Percentiles rank a stretch among this genome's conserved stretches.
phyloP scores from a whole-genome alignment of 2,329 filamentous ascomycete species.

The Beauveria medogensis region DNA sequence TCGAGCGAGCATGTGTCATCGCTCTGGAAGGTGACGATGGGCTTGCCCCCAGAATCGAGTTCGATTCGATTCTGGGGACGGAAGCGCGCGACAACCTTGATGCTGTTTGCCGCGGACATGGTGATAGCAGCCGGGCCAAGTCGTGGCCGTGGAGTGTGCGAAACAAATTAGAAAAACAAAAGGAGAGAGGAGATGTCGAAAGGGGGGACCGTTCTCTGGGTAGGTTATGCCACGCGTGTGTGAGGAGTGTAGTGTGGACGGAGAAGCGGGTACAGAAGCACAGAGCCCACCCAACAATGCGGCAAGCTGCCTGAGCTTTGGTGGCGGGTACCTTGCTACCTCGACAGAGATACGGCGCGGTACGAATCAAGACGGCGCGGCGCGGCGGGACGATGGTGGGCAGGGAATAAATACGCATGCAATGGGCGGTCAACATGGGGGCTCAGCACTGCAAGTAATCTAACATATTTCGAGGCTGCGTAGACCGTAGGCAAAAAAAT shows the following conservation, averaged over 20 bases:
- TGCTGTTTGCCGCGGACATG: slow-evolving; percentile 55
- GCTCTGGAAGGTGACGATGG: slow-evolving; percentile 81
- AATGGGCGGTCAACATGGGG: neutral
- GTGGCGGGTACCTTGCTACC: neutral
- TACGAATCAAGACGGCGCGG: neutral
- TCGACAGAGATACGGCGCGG: neutral
- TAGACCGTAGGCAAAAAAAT: neutral
- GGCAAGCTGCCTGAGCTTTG: slow-evolving; percentile 5
- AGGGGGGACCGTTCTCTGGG: slow-evolving; percentile 1
- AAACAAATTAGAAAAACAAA: slow-evolving; percentile 5
- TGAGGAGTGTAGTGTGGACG: slow-evolving; percentile 1
- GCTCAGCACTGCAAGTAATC: neutral
- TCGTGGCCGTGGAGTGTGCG: slow-evolving; percentile 1
- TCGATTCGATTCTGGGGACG: slow-evolving; percentile 95
- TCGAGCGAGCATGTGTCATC: slow-evolving; percentile 83
- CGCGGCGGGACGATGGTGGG: neutral
- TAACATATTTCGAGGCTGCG: too few relatives aligned
- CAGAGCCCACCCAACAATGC: slow-evolving; percentile 5
- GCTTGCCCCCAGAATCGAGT: slow-evolving; percentile 79
- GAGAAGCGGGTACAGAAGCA: slow-evolving; percentile 8
- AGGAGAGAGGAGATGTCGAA: neutral
- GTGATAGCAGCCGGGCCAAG: slow-evolving; percentile 19
- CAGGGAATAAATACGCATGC: neutral
- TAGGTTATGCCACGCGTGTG: slow-evolving; percentile 5
- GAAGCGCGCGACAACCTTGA: slow-evolving; percentile 94